Evolutionary conservation across 306 rosid genomes (phyloP), one percentile per base, ranked within the genome.

Genomic region (Lithocarpus polystachyus): DNA sequence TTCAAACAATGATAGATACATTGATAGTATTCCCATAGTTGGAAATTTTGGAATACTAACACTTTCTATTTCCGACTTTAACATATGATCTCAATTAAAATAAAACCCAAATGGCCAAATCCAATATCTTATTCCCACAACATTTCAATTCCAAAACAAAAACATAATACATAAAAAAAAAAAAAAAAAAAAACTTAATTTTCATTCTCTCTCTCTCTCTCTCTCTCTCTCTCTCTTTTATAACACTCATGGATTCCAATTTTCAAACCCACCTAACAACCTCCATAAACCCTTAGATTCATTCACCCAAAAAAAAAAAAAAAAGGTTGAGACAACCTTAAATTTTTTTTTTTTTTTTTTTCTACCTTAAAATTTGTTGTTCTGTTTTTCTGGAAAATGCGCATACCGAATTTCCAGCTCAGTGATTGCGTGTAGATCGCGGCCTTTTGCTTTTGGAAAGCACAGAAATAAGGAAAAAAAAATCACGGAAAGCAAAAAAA

Each of bases 381-480:
- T 48, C 72, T 81, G 35, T 57, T 56, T 29, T 52, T 29, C 29
- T 13, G 48, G 52, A 24, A 59, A 56, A 60, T 4, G 73, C 20
- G 4, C 55, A n/a, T 48, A 64, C 68, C 11, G 3, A 23, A 23
- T 13, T 28, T 45, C 71, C 72, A 48, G 82, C 84, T 76, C 43
- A 67, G 45, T 76, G 79, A 26, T 4, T 28, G 56, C 33, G 45
- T 69, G 29, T 8, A 76, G 77, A 71, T 84, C 75, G 68, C 26
- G 62, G 23, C 24, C 24, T 37, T 51, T 37, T 40, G 17, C 53
- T 31, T 60, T 14, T 43, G 12, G 29, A 75, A 60, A 73, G 48
- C 78, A 29, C 55, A 68, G 56, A 60, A 5, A 24, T 7, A 31
- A 22, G 43, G 37, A 60, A 3, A 24, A 12, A 9, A 22, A 61